Evolutionary conservation across 768 basidiomycete species (phyloP).

Genomic region (Termitomyces sp.): DNA sequence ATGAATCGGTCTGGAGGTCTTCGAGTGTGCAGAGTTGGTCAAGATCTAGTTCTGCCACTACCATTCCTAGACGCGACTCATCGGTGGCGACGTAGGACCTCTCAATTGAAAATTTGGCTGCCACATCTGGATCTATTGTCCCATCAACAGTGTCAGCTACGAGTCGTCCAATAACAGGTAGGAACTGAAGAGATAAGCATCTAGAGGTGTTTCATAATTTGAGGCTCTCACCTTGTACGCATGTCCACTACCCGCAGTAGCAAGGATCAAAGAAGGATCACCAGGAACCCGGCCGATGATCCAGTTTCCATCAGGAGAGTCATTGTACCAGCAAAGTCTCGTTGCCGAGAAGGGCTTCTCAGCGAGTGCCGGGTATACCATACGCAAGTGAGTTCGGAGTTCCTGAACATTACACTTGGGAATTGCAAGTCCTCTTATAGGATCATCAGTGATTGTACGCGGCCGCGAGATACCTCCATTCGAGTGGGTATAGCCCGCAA

Average conservation of each 20-base stretch:
- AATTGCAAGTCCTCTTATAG: conserved; percentile 53
- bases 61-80: conserved; percentile 8
- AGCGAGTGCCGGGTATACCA: conserved; percentile 74
- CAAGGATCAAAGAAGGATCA: conserved; percentile 61
- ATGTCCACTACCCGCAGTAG: conserved; percentile 87
- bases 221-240: conserved; percentile 62
- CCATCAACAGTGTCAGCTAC: conserved; percentile 70
- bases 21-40: conserved; percentile 42
- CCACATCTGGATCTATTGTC: conserved; percentile 45
- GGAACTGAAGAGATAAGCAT: conserved; percentile 47
- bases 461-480: conserved; percentile 60
- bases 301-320: conserved; percentile 85
- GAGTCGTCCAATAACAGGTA: conserved; percentile 77
- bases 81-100: conserved; percentile 32
- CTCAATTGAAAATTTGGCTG: conserved; percentile 57
- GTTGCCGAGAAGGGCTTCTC: conserved; percentile 67
- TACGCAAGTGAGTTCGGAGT: conserved; percentile 46
- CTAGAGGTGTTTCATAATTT: neutral
- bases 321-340: conserved; percentile 92
- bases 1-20: conserved; percentile 27
- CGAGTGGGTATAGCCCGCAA: conserved; percentile 61
- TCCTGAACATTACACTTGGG: conserved; percentile 47
- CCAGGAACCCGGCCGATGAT: conserved; percentile 68
- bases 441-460: conserved; percentile 62
- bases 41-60: conserved; percentile 29